phyloP scores from a whole-genome alignment of 345 rosid genomes.

The Jatropha curcas region DNA sequence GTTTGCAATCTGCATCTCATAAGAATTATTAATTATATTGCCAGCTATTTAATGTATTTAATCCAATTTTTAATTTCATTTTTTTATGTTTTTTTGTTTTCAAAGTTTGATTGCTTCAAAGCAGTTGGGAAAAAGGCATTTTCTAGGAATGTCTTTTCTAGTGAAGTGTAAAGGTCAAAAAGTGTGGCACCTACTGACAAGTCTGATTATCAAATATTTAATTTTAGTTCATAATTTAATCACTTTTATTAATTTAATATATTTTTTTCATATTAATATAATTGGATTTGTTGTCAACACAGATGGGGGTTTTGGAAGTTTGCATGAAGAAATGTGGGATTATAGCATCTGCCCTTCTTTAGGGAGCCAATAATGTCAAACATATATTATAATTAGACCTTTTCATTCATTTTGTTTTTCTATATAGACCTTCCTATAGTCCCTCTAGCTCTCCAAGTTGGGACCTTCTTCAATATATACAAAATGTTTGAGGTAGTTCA shows the following conservation, averaged over 20 bases:
- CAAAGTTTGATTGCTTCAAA: conserved; percentile 13
- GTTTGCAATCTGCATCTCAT: conserved; percentile 18
- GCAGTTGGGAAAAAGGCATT: conserved; percentile 6
- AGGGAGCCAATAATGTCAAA: conserved; percentile 1
- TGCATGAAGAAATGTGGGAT: background rate
- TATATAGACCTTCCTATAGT: too few relatives aligned
- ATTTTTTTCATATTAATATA: background rate
- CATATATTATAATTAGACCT: background rate
- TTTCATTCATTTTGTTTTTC: too few relatives aligned
- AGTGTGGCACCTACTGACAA: conserved; percentile 41
- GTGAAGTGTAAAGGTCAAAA: conserved; percentile 48
- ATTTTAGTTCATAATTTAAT: background rate
- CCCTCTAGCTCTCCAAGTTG: background rate
- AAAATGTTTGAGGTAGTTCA: too few relatives aligned
- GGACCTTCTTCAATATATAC: background rate
- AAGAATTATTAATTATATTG: background rate
- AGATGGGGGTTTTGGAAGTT: background rate
- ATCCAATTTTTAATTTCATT: background rate
- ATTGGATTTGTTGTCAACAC: conserved; percentile 9
- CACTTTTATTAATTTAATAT: background rate
- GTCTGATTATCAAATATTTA: conserved; percentile 3
- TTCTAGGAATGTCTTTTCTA: conserved; percentile 42
- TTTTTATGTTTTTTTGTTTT: background rate
- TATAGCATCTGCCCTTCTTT: conserved; percentile 1
- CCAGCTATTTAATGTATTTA: conserved; percentile 18